Conservation (phyloP, 768 basidiomycete species). For the Chlorophyllum brunneum region DNA sequence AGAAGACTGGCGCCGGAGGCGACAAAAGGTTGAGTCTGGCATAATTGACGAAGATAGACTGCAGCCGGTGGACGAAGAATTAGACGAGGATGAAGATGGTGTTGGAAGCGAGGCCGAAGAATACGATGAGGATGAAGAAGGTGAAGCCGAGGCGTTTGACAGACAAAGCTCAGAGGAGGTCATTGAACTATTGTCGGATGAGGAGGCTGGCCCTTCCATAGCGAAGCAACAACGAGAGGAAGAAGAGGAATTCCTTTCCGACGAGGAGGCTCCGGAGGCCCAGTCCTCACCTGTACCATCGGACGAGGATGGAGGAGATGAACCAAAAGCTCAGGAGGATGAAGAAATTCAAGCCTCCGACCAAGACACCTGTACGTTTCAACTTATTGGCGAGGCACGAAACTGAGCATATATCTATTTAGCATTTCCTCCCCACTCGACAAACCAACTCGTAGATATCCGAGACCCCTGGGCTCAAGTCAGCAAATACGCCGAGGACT, state of each 20-base stretch:
- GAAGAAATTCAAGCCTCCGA: slow-evolving; percentile 28
- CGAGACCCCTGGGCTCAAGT: slow-evolving; percentile 32
- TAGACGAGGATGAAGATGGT: not conserved
- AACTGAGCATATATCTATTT: slow-evolving; percentile 13
- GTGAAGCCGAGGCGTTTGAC: slow-evolving; percentile 20
- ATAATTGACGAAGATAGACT: not conserved
- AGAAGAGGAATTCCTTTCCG: slow-evolving; percentile 19
- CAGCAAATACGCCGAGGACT: slow-evolving; percentile 32
- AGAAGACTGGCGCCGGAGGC: not conserved
- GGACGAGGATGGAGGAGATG: slow-evolving; percentile 10
- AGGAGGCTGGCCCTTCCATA: not conserved
- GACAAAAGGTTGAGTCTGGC: not conserved
- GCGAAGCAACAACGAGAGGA: slow-evolving; percentile 11
- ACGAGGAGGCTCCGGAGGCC: slow-evolving; percentile 16
- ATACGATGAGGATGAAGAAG: slow-evolving; percentile 19
- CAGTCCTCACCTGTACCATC: slow-evolving; percentile 12
- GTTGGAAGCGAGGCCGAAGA: slow-evolving; percentile 15
- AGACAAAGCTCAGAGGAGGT: slow-evolving; percentile 5
- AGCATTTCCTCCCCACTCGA: slow-evolving; percentile 22
- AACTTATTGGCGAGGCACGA: not conserved
- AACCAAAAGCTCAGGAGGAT: slow-evolving; percentile 13
- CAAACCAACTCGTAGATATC: slow-evolving; percentile 21
- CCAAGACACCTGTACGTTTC: slow-evolving; percentile 27
- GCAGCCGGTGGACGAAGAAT: not conserved
- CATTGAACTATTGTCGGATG: slow-evolving; percentile 7